Evolutionary conservation across 768 basidiomycete species (phyloP), one percentile per base, ranked within the genome.

Genomic region (Auricularia sp.): DNA sequence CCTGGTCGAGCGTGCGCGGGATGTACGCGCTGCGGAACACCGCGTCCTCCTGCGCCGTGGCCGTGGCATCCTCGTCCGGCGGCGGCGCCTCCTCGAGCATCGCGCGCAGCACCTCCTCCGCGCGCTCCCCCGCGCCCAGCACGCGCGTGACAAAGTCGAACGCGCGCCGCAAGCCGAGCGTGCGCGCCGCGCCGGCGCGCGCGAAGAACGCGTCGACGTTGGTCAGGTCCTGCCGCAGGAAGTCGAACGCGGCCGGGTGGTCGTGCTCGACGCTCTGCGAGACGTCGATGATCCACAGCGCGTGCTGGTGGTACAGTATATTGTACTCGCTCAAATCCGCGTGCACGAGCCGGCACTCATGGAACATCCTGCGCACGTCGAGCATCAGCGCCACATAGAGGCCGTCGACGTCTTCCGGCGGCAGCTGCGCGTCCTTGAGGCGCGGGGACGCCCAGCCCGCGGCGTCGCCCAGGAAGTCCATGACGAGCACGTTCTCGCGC

Each of bases 271-370:
- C 95, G 67, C 93, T 95, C 73, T 99, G 97, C 1, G 95, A 97
- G 65, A 99, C 97, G 74, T 99, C 97, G 76, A 99, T 98, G 70
- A 98, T 88, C 75, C 84, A 93, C 18, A 97, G 81, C 70, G 93
- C 91, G 1, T 76, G 80, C 60, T 84, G 78, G 75, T 93, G 90
- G 71, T 86, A 96, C 71, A 99, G 82, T 70, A 99, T 87, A 73
- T 99, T 99, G 83, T 99, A 99, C 74, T 99, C 97, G 63, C 91
- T 94, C 62, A 99, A 82, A 80, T 99, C 97, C 61, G 96, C 97
- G 71, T 99, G 97, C 0, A 99, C 96, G 65, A 99, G 86, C 65
- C 86, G 88, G 83, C 97, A 98, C 51, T 81, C 80, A 68, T 93
- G 88, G 74, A 88, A 99, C 81, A 99, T 89, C 63, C 79, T 83